Evolutionary conservation across 306 rosid genomes (phyloP), one percentile per base, ranked within the genome.

Genomic region (Crotalaria pallida): DNA sequence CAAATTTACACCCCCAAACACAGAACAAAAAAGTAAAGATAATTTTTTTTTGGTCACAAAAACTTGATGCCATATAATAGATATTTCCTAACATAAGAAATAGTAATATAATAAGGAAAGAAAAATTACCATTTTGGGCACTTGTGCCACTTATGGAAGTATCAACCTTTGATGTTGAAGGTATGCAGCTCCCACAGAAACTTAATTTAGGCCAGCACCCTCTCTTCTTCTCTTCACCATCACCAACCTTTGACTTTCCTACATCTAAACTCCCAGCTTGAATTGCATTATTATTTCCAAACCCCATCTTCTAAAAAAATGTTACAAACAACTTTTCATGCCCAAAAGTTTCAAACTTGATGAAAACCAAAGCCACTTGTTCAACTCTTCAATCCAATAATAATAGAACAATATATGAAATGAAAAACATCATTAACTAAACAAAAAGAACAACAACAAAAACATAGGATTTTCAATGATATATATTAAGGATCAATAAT

Each of bases 81-180:
- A 71, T 55, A 24, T 62, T 48, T 58, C 34, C 18, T 65, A 58
- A 51, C 34, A 5, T 9, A 40, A 58, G 22, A 72, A 77, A 43
- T 4, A 11, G 40, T 65, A 38, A n/a, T n/a, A n/a, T n/a, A 0
- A 47, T 17, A 55, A n/a, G 71, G 53, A 71, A 49, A 74, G 36
- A 13, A 47, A 68, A 79, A 45, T 77, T 80, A 94, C 99, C 96
- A 79, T 68, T 81, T 63, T 77, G 80, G 17, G 81, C 58, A 77
- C 45, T 77, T 56, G 96, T 75, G 67, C 81, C 89, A 73, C 82
- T 81, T 53, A 85, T 75, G 83, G 91, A 78, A 84, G 69, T 84
- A 73, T 87, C 89, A 83, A 88, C 90, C 77, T 88, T 89, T 79
- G 99, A 85, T 84, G 84, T 89, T 50, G 99, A 91, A 84, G 92